Base-by-base conservation (phyloP, 2,329 filamentous ascomycete species). In the Fusarium mundagurra region DNA sequence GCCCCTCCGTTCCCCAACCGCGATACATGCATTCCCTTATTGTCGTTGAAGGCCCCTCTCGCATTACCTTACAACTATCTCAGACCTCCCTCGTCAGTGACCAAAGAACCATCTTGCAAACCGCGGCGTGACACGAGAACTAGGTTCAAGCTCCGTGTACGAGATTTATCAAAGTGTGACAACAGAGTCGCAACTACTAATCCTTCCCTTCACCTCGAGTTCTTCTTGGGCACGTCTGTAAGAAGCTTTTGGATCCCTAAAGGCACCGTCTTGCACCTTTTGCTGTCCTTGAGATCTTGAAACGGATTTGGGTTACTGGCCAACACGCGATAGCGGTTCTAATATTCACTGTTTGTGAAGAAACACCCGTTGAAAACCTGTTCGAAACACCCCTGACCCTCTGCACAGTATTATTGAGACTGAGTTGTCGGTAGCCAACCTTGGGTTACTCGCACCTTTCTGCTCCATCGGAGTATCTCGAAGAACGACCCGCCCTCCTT, bases 1-100 rank as follows among this genome's bases (percentile, higher is more conserved):
- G 58, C 72, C 64, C 64, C 72, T 78, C 72, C 62, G 45, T 68
- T 74, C 60, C 63, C 61, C 60, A 74, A 70, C 67, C 50, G 68
- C 69, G 58, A 71, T 77, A 70, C 73, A 78, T 76, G 67, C 67
- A 71, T 69, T 70, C 63, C 60, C 67, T 59, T 75, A 58, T 61
- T 67, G 47, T 34, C 53, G 51, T 67, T 66, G 69, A 65, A 64
- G 67, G 65, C 72, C 72, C 70, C 68, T 77, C 71, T 62, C 73
- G 39, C 66, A 69, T 62, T 69, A 55, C 27, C 24, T 55, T 55
- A 78, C 72, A 69, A 69, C 62, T 63, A 76, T 70, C 63, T 55
- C 47, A 62, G 59, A 61, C 33, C 45, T 74, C 67, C 70, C 75
- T 70, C 70, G 72, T 65, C 64, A 67, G 62, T 62, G 59, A 73